Base-by-base conservation (phyloP, 768 basidiomycete genomes). In the Boletus coccyginus region DNA sequence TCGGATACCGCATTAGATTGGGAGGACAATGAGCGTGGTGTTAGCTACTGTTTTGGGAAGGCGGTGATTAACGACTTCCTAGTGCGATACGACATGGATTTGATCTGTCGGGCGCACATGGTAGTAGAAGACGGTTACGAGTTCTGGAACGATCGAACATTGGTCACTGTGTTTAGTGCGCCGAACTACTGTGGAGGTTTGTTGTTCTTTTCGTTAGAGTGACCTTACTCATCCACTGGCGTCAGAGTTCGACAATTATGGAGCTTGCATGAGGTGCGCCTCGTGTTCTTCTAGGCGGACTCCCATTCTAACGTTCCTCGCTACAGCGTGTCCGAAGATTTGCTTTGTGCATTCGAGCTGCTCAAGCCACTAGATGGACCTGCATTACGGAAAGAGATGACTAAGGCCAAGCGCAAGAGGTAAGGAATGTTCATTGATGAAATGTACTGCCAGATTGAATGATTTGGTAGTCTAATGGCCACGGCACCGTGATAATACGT, bases 21-120 rank as follows among this genome's bases (percentile, higher is more conserved):
- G 97, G 97, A 98, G 75, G 97, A 99, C 71, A 99, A 98, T 72
- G 97, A 99, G 73, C 82, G 97, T 51, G 97, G 97, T 17, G 97
- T 99, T 58, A 97, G 94, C 70, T 99, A 95, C 77, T 98, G 97
- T 75, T 99, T 98, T 67, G 97, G 97, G 48, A 98, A 98, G 77
- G 86, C 86, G 13, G 90, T 98, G 63, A 98, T 98, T 69, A 96
- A 96, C 66, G 91, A 95, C 61, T 98, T 98, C 78, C 77, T 98
- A 53, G 86, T 88, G 61, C 86, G 90, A 60, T 94, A 95, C 69
- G 96, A 99, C 73, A 98, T 99, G 90, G 96, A 99, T 74, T 81
- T 99, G 60, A 98, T 99, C 75, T 98, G 97, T 78, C 88, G 97
- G 48, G 97, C 97, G 48, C 97, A 99, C 75, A 98, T 98, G 97